These are phyloP conservation scores for Podospora anserina DNA, from an alignment of 495 filamentous ascomycete genomes.

Conservation along the genomic window DNA sequence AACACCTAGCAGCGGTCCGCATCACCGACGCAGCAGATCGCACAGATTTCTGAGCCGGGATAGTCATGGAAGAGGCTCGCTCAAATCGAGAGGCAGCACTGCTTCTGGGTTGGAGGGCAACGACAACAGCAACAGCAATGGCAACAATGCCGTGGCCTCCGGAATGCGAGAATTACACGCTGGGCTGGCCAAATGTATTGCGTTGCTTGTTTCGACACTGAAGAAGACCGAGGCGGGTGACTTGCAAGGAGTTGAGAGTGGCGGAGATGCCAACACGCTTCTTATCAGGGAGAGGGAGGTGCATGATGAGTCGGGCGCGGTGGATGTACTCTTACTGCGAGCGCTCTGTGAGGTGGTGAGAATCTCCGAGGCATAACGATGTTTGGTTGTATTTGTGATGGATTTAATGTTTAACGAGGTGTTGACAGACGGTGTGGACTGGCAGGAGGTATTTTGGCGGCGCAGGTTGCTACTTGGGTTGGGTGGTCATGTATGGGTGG, in stretches of 20 bases:
- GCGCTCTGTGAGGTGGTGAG: slow-evolving; percentile 45
- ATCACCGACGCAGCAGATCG: slow-evolving; percentile 4
- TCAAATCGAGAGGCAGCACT: not conserved
- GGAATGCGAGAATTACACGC: slow-evolving; percentile 32
- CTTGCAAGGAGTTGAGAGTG: not conserved
- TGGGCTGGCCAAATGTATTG: slow-evolving; percentile 40
- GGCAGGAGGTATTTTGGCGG: not conserved
- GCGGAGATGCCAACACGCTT: not conserved
- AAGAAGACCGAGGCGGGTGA: slow-evolving; percentile 21
- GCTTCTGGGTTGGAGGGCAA: not conserved
- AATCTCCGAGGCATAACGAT: slow-evolving; percentile 30
- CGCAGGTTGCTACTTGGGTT: not conserved
- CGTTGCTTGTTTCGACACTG: slow-evolving; percentile 39
- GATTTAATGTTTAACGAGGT: not conserved
- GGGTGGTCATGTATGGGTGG: not conserved
- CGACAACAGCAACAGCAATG: not conserved
- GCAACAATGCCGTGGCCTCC: not conserved
- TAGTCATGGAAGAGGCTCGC: not conserved
- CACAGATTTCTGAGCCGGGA: slow-evolving; percentile 4
- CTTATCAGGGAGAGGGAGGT: slow-evolving; percentile 4
- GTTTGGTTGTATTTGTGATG: not conserved
- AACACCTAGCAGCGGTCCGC: not conserved
- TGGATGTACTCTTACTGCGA: slow-evolving; percentile 39
- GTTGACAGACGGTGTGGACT: not conserved
- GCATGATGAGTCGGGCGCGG: slow-evolving; percentile 19